Conservation (phyloP, 2,329 filamentous ascomycete species). For the Monascus ruber region DNA sequence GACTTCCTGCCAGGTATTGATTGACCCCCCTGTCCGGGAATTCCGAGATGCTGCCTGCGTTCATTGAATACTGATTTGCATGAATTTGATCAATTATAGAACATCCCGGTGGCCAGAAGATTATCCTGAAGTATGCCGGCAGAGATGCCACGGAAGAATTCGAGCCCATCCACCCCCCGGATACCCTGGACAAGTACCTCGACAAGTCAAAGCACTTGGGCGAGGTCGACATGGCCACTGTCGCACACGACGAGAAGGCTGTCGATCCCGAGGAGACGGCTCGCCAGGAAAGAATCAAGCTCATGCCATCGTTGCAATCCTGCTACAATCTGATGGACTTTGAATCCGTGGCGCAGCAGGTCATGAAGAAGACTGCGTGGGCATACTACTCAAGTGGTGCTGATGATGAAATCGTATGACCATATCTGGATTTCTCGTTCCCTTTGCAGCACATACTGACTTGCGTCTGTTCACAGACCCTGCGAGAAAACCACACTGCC, state of each 20-base stretch:
- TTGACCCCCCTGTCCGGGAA: background rate
- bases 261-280: slow-evolving; percentile 61
- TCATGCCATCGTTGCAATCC: slow-evolving; percentile 70
- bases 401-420: slow-evolving; percentile 66
- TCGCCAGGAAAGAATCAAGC: slow-evolving; percentile 59
- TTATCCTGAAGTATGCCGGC: slow-evolving; percentile 93
- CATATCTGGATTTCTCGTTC: background rate
- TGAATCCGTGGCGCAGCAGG: slow-evolving; percentile 74
- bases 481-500: slow-evolving; percentile 89
- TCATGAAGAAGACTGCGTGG: slow-evolving; percentile 97
- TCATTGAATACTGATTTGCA: background rate
- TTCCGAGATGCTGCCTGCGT: background rate
- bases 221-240: slow-evolving; percentile 76
- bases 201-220: slow-evolving; percentile 78
- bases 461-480: slow-evolving; percentile 47
- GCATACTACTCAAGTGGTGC: slow-evolving; percentile 94
- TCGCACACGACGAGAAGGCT: slow-evolving; percentile 54
- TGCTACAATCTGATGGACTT: slow-evolving; percentile 96
- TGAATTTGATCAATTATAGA: slow-evolving; percentile 37
- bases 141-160: slow-evolving; percentile 90
- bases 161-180: slow-evolving; percentile 78
- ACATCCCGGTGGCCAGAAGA: slow-evolving; percentile 79
- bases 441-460: background rate
- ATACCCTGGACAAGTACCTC: slow-evolving; percentile 74
- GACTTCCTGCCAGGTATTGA: slow-evolving; percentile 63